Evolutionary conservation across 495 filamentous ascomycete species (phyloP).

Genomic region (Penicillium waksmanii): DNA sequence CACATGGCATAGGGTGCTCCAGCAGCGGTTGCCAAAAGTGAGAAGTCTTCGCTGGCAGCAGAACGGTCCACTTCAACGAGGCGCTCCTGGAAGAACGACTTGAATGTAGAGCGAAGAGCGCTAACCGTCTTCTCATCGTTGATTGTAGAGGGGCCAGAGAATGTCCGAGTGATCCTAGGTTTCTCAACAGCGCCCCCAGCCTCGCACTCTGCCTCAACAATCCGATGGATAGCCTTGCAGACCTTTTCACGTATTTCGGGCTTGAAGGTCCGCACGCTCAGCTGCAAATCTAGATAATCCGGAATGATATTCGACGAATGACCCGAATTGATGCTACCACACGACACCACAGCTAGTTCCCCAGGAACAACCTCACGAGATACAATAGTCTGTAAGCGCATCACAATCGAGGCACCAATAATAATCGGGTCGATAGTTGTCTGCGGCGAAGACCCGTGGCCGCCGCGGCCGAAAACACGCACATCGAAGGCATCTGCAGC

Average conservation of each 20-base stretch:
- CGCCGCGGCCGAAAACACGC: constrained; percentile 53
- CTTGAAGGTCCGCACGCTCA: constrained; percentile 52
- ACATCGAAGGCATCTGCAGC: constrained; percentile 49
- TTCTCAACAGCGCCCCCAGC: constrained; percentile 44
- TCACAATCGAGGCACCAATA: constrained; percentile 53
- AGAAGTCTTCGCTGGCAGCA: constrained; percentile 60
- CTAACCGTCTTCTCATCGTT: constrained; percentile 53
- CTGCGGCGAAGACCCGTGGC: constrained; percentile 57
- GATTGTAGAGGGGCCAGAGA: constrained; percentile 50
- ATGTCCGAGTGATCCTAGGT: constrained; percentile 42
- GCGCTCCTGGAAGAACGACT: constrained; percentile 44
- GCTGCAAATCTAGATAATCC: constrained; percentile 48
- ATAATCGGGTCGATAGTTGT: constrained; percentile 60
- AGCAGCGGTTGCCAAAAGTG: constrained; percentile 54
- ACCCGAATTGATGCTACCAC: constrained; percentile 55
- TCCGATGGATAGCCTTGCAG: constrained; percentile 49
- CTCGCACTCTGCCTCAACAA: constrained; percentile 57
- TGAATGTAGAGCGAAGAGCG: constrained; percentile 44
- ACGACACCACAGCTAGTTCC: constrained; percentile 59
- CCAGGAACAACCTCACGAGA: constrained; percentile 54
- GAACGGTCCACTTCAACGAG: constrained; percentile 30
- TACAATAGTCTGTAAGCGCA: constrained; percentile 60
- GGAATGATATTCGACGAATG: constrained; percentile 59
- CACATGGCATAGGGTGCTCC: constrained; percentile 59
- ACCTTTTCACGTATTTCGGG: constrained; percentile 45